Base-by-base conservation (phyloP, 768 basidiomycete species). In the Agrocybe pediades region DNA sequence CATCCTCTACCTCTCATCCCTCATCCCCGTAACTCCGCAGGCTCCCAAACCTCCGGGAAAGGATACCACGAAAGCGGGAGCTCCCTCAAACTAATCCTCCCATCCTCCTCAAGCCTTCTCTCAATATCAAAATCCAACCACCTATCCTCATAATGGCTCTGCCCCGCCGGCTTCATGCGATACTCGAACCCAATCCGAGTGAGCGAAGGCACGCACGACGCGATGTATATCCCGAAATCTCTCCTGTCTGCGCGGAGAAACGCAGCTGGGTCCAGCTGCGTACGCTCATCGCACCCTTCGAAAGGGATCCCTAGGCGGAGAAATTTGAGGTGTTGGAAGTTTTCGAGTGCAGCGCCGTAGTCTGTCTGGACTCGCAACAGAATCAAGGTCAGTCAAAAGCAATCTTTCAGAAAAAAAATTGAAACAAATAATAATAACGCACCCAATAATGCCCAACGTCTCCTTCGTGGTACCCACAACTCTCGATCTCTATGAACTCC, bases 401-500 rank as follows among this genome's bases (percentile, higher is more conserved):
- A n/a, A n/a, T n/a, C n/a, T n/a, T n/a, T n/a, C n/a, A n/a, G n/a
- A n/a, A n/a, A n/a, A n/a, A n/a, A n/a, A n/a, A n/a, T n/a, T n/a
- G 39, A 4, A 23, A 6, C 0, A 11, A 54, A 52, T 2, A 9
- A 40, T 33, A 20, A 41, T 17, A 6, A 65, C 71, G 58, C 48
- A 76, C 75, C 76, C 76, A 76, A 40, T 72, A 66, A 43, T 68
- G 65, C 7, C 71, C 71, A 3, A 68, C 64, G 33, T 73, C 73
- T 39, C 73, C 73, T 30, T 76, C 71, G 27, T 69, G 69, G 54
- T 76, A 75, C 41, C 73, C 74, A 58, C 76, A 78, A 3, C 70
- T 60, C 57, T 78, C 76, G 16, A 78, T 65, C 55, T 78, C 76
- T 41, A 78, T 51, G 41, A 64, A 59, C 55, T 76, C 72, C 23